A percentile compares a stretch with the other conserved stretches of the same genome.
These are phyloP conservation scores for Hydnum rufescens DNA, from an alignment of 768 basidiomycete species.

Conservation along the genomic window DNA sequence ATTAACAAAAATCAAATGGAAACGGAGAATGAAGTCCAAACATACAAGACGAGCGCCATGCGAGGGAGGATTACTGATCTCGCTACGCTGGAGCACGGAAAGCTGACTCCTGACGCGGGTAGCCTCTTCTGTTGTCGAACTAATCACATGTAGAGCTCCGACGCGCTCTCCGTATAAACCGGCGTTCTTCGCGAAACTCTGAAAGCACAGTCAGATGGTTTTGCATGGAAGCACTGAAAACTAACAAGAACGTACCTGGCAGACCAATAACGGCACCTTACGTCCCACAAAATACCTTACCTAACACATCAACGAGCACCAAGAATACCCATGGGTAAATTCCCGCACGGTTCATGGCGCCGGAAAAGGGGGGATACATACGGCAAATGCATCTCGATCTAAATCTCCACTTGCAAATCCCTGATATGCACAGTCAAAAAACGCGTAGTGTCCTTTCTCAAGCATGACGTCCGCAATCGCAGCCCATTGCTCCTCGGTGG, in stretches of 20 bases:
- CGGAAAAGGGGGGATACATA: constrained; percentile 21
- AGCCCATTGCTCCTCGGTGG: constrained; percentile 73
- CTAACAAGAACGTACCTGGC: constrained; percentile 39
- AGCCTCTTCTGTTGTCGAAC: constrained; percentile 41
- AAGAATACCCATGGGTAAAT: too few relatives aligned
- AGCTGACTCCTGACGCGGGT: constrained; percentile 66
- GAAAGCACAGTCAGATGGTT: constrained; percentile 6
- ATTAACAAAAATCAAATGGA: not conserved
- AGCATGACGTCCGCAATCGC: constrained; percentile 52
- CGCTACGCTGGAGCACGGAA: constrained; percentile 77
- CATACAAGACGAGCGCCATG: constrained; percentile 77
- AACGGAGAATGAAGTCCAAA: constrained; percentile 1
- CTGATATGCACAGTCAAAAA: constrained; percentile 95
- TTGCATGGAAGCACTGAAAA: not conserved
- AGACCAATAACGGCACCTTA: constrained; percentile 60
- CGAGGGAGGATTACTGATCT: constrained; percentile 88
- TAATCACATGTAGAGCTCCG: constrained; percentile 78
- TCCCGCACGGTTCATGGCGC: too few relatives aligned
- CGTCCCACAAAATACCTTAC: constrained; percentile 55
- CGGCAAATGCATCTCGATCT: constrained; percentile 80
- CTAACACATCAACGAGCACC: too few relatives aligned
- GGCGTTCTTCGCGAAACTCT: constrained; percentile 97
- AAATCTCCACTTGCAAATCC: constrained; percentile 90
- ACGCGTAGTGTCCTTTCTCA: constrained; percentile 60
- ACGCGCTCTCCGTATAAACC: constrained; percentile 90